Evolutionary conservation across 495 filamentous ascomycete genomes (phyloP), one percentile per base, ranked within the genome.

Genomic region (Astrothelium macrocarpum): DNA sequence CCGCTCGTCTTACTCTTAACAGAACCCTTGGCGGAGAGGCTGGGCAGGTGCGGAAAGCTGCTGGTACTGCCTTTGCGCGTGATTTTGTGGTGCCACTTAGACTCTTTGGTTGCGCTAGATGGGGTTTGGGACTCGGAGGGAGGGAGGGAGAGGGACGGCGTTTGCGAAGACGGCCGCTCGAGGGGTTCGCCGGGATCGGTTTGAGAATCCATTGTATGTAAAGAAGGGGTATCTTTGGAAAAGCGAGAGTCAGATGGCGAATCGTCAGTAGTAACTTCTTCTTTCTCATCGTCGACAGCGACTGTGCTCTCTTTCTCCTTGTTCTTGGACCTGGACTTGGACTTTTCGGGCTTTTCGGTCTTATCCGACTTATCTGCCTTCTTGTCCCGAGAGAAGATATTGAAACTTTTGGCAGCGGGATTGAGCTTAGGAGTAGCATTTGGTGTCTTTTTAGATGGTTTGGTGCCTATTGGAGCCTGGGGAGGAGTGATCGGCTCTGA

Each of bases 381-480:
- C 59, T 66, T 68, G 59, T 64, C 67, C 2, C 59, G 36, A 63
- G 75, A 76, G 49, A 75, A 69, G 59, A 65, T 74, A 59, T 70
- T 73, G 64, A 77, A 77, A 46, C 71, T 65, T 23, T 71, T 73
- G 3, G 75, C 75, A 20, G 72, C 67, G 3, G 75, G 75, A 62
- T 77, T 77, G 16, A 77, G 70, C 43, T 66, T 68, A 0, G 60
- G 45, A 16, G 62, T 65, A 18, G 67, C 16, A 1, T 25, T 60
- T 25, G 45, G 29, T 26, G 53, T 12, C n/a, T 59, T 65, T 31
- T 29, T 62, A 18, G 59, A 59, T 3, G 74, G 74, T 28, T 70
- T 70, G 2, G 75, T 77, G 2, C 75, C 75, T 28, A 77, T 77
- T 12, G 75, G 75, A 4, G 71, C 73, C 46, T 74, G 71, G 1